Percentiles rank a stretch among this genome's conserved stretches.
Evolutionary conservation across 805 yeast species (phyloP).

Genomic region (Saturnispora gosingensis): DNA sequence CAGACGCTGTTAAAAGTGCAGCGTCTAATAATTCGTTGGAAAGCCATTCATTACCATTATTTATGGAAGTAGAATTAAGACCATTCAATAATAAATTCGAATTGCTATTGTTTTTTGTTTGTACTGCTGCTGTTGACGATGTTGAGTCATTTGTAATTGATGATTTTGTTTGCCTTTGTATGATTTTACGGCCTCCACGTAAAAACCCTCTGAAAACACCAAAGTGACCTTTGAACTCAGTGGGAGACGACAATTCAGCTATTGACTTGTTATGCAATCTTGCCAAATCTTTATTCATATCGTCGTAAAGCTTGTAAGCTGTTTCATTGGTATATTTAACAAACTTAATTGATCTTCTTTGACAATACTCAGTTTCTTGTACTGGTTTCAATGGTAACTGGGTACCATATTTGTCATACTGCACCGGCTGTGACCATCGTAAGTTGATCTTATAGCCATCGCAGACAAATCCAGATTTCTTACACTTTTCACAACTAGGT

Average conservation of each 20-base stretch:
- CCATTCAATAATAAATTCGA: background rate
- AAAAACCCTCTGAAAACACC: slow-evolving; percentile 59
- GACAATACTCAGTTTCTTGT: slow-evolving; percentile 44
- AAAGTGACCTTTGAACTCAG: slow-evolving; percentile 55
- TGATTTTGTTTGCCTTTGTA: background rate
- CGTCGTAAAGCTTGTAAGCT: slow-evolving; percentile 64
- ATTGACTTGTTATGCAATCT: slow-evolving; percentile 40
- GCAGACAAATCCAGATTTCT: slow-evolving; percentile 56
- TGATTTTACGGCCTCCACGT: slow-evolving; percentile 10
- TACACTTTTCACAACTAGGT: slow-evolving; percentile 68
- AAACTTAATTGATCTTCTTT: slow-evolving; percentile 62
- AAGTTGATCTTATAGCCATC: slow-evolving; percentile 79
- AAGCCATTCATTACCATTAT: slow-evolving; percentile 52
- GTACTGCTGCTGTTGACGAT: background rate
- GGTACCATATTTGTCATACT: slow-evolving; percentile 38
- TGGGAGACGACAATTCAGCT: slow-evolving; percentile 28
- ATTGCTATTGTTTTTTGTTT: background rate
- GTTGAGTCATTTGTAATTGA: background rate
- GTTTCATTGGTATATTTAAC: slow-evolving; percentile 57
- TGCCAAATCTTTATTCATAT: slow-evolving; percentile 65
- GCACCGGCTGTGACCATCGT: slow-evolving; percentile 61
- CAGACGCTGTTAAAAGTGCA: slow-evolving; percentile 66
- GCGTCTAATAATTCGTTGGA: slow-evolving; percentile 64
- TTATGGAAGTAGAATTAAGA: background rate
- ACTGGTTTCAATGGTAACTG: slow-evolving; percentile 27